Conservation (phyloP, 805 yeast species). For the Phaffomyces thermotolerans region DNA sequence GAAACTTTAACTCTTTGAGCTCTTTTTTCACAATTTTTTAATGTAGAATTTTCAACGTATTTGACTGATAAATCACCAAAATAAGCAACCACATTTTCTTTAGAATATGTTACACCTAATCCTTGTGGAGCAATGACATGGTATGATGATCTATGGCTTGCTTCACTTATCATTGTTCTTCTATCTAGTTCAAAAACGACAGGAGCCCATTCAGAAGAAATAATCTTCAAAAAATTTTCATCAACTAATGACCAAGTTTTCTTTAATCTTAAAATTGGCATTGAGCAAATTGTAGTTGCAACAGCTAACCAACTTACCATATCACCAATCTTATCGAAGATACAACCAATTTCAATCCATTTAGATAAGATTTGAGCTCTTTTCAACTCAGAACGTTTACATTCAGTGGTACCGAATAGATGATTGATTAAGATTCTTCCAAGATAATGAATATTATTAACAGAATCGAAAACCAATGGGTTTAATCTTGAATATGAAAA, state of each 20-base stretch:
- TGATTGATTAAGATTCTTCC: constrained; percentile 67
- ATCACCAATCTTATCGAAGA: constrained; percentile 74
- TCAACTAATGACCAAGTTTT: constrained; percentile 72
- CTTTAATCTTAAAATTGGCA: constrained; percentile 68
- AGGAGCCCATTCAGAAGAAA: constrained; percentile 85
- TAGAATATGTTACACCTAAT: constrained; percentile 68
- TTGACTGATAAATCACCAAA: constrained; percentile 76
- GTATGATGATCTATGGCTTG: constrained; percentile 51
- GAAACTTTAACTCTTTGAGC: constrained; percentile 65
- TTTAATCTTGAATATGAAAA: constrained; percentile 41
- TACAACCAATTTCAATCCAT: constrained; percentile 82
- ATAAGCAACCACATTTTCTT: constrained; percentile 76
- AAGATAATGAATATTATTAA: constrained; percentile 64
- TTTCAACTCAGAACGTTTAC: constrained; percentile 27
- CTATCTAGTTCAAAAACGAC: constrained; percentile 84
- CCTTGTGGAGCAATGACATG: constrained; percentile 85
- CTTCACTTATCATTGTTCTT: constrained; percentile 52
- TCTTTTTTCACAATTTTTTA: constrained; percentile 54
- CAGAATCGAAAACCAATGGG: constrained; percentile 71
- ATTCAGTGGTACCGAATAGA: constrained; percentile 44
- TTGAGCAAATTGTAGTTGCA: constrained; percentile 74
- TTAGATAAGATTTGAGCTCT: constrained; percentile 64
- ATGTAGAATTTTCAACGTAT: constrained; percentile 27
- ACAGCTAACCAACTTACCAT: constrained; percentile 94
- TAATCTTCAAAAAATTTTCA: constrained; percentile 46